Percentiles rank a stretch among this genome's conserved stretches.
Conservation (phyloP, 2,329 filamentous ascomycete species). For the Penicillium sp. region DNA sequence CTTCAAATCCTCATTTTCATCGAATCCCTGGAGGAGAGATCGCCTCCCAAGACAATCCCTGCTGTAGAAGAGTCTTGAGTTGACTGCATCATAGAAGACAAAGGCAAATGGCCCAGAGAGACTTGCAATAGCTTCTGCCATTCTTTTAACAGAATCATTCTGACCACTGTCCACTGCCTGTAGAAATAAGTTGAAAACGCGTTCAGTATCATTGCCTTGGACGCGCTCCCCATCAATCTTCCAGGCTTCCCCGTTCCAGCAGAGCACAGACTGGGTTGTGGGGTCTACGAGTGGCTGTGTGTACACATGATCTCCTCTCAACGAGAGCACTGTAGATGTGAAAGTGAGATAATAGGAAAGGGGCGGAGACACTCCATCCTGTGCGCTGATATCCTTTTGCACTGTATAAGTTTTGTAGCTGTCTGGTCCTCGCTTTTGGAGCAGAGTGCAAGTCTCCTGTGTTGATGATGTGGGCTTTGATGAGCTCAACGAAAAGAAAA, state of each 20-base stretch:
- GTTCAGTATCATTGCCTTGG: constrained; percentile 72
- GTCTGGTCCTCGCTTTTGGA: constrained; percentile 47
- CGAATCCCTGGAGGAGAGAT: constrained; percentile 64
- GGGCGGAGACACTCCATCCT: constrained; percentile 15
- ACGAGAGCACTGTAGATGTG: constrained; percentile 80
- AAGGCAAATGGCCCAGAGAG: constrained; percentile 88
- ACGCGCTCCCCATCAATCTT: constrained; percentile 60
- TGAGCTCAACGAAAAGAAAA: constrained; percentile 51
- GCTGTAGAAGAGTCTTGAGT: constrained; percentile 70
- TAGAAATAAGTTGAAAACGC: constrained; percentile 62
- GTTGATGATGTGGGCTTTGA: constrained; percentile 29
- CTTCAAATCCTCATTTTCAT: constrained; percentile 52
- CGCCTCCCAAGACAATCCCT: constrained; percentile 84
- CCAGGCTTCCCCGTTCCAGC: constrained; percentile 99
- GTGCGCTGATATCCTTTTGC: constrained; percentile 20
- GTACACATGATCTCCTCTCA: constrained; percentile 72
- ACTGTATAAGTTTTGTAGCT: constrained; percentile 37
- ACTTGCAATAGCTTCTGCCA: constrained; percentile 52
- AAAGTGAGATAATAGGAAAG: constrained; percentile 56
- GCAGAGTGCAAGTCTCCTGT: constrained; percentile 32
- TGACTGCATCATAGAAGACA: constrained; percentile 69
- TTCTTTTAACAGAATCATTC: constrained; percentile 25
- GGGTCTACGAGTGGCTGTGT: constrained; percentile 68
- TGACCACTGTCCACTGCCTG: constrained; percentile 33
- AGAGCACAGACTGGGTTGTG: constrained; percentile 64